Conservation (phyloP, 371 early-diverging fungal species). For the Paraphysoderma sedebokerense region DNA sequence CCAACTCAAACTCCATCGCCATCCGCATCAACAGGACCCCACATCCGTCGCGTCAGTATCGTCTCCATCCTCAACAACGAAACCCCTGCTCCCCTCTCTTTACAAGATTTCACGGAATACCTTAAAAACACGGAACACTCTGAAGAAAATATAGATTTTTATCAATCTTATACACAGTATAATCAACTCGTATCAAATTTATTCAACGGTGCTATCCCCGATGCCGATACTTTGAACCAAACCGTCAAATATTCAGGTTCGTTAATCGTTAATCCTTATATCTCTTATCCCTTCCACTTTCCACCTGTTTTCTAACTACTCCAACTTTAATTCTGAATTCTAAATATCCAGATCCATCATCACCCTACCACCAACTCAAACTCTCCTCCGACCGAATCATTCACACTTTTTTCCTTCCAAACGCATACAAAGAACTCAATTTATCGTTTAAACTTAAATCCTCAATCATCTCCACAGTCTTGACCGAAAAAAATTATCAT, state of each 20-base stretch:
- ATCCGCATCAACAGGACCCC: too few relatives aligned
- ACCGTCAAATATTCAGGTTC: neutral
- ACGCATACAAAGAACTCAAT: neutral
- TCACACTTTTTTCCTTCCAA: neutral
- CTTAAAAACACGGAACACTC: neutral
- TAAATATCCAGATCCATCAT: too few relatives aligned
- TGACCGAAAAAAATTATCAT: neutral
- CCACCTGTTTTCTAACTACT: too few relatives aligned
- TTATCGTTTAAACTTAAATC: neutral
- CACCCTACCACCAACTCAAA: neutral
- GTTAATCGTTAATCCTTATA: neutral
- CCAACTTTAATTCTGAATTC: too few relatives aligned
- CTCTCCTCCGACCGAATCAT: too few relatives aligned
- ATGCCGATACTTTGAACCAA: neutral
- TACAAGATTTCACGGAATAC: neutral
- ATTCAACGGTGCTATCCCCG: too few relatives aligned
- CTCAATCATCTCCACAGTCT: neutral
- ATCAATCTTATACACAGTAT: too few relatives aligned
- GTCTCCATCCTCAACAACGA: conserved; percentile 1
- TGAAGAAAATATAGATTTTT: neutral
- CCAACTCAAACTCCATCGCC: too few relatives aligned
- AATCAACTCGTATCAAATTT: too few relatives aligned
- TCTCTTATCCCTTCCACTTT: too few relatives aligned
- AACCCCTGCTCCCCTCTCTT: neutral
- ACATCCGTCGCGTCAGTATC: too few relatives aligned